phyloP scores from a whole-genome alignment of 768 basidiomycete species.

The Boletales sp. region DNA sequence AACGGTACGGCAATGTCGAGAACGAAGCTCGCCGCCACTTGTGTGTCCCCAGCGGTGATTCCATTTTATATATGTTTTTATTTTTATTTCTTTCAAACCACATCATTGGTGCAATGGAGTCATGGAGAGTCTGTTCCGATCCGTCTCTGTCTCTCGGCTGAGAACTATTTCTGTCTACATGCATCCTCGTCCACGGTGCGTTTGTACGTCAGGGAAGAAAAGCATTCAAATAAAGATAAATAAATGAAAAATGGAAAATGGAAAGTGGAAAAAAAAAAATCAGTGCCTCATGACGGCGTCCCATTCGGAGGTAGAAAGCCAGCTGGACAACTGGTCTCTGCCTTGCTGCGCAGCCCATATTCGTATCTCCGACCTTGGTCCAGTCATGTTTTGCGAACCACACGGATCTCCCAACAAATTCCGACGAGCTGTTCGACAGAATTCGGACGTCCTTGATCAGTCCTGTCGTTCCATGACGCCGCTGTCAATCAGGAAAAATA shows the following conservation, averaged over 20 bases:
- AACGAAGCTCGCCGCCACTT: neutral
- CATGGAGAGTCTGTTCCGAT: too few relatives aligned
- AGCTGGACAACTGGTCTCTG: slow-evolving; percentile 1
- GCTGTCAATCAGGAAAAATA: slow-evolving; percentile 16
- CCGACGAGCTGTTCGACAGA: slow-evolving; percentile 16
- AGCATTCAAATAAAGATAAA: neutral
- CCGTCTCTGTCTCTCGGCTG: neutral
- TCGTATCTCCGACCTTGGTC: slow-evolving; percentile 16
- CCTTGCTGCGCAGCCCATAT: slow-evolving; percentile 21
- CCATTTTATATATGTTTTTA: slow-evolving; percentile 8
- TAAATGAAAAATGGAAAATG: neutral
- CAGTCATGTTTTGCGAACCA: slow-evolving; percentile 16
- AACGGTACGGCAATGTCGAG: slow-evolving; percentile 22
- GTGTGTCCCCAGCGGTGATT: neutral
- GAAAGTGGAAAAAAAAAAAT: too few relatives aligned
- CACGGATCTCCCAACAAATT: slow-evolving; percentile 18
- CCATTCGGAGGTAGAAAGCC: slow-evolving; percentile 24
- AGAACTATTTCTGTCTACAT: neutral
- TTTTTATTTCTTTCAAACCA: neutral
- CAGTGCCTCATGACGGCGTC: slow-evolving; percentile 3
- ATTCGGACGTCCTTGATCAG: slow-evolving; percentile 14
- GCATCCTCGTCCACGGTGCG: neutral
- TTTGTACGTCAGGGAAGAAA: slow-evolving; percentile 23
- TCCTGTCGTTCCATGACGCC: slow-evolving; percentile 18
- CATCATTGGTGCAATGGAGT: too few relatives aligned